phyloP scores from a whole-genome alignment of 106 monocot species.

The Acorus calamus region DNA sequence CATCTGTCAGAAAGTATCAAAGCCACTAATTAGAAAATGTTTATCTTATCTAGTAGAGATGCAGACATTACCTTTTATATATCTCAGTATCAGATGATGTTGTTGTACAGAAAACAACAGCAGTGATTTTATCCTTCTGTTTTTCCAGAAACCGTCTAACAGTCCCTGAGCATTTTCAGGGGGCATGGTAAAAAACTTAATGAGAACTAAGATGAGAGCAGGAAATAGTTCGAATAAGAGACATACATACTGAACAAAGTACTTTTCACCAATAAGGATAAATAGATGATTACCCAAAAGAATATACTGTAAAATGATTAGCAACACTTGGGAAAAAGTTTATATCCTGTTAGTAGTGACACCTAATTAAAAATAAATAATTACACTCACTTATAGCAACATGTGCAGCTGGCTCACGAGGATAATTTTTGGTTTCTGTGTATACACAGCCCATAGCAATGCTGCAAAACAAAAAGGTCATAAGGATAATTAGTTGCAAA shows the following conservation, averaged over 20 bases:
- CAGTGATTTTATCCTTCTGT: constrained; percentile 91
- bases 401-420: constrained; percentile 98
- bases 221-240: not conserved
- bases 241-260: not conserved
- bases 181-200: not conserved
- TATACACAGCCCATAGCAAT: constrained; percentile 99
- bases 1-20: too few relatives aligned
- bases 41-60: too few relatives aligned
- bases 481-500: not conserved
- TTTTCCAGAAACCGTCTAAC: constrained; percentile 95
- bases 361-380: too few relatives aligned
- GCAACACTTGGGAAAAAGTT: too few relatives aligned
- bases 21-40: too few relatives aligned
- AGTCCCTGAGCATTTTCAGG: constrained; percentile 50
- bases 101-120: constrained; percentile 89
- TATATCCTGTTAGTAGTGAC: too few relatives aligned
- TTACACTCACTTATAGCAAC: constrained; percentile 91
- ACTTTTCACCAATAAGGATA: not conserved
- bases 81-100: constrained; percentile 93
- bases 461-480: constrained; percentile 21
- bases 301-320: too few relatives aligned
- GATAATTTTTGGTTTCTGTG: constrained; percentile 88
- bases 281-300: too few relatives aligned
- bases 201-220: constrained; percentile 1
- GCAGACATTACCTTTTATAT: constrained; percentile 65